These are phyloP conservation scores for Citrus glauca DNA, from an alignment of 345 rosid species.

Conservation along the genomic window DNA sequence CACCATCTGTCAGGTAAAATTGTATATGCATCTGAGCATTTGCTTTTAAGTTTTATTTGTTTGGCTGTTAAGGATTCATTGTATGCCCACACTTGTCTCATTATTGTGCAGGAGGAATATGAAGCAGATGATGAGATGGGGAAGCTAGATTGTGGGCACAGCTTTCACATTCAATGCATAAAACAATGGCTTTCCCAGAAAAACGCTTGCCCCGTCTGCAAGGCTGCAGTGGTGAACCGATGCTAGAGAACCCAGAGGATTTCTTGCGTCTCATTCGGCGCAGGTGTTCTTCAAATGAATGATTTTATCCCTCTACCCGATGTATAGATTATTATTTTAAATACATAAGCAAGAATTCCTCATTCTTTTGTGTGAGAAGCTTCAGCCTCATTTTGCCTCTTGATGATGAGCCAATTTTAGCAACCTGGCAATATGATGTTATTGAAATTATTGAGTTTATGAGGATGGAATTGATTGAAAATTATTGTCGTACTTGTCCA, in stretches of 20 bases:
- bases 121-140: conserved; percentile 64
- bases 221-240: conserved; percentile 50
- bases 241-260: conserved; percentile 24
- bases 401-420: conserved; percentile 3
- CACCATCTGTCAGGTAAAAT: conserved; percentile 78
- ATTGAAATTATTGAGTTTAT: conserved; percentile 11
- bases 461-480: conserved; percentile 13
- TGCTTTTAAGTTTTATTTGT: not conserved
- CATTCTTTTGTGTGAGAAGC: conserved; percentile 30
- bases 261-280: not conserved
- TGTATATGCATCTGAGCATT: not conserved
- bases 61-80: not conserved
- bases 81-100: not conserved
- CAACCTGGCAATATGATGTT: not conserved
- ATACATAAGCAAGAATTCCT: conserved; percentile 28
- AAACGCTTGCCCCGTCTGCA: conserved; percentile 83
- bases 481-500: not conserved
- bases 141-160: conserved; percentile 71
- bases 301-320: conserved; percentile 7
- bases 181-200: conserved; percentile 83
- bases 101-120: conserved; percentile 65
- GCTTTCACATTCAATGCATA: conserved; percentile 74
- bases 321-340: conserved; percentile 38
- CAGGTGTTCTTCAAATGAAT: not conserved
- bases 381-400: not conserved